Conservation (phyloP, 2,329 filamentous ascomycete species). For the Pyrenochaeta sp. region DNA sequence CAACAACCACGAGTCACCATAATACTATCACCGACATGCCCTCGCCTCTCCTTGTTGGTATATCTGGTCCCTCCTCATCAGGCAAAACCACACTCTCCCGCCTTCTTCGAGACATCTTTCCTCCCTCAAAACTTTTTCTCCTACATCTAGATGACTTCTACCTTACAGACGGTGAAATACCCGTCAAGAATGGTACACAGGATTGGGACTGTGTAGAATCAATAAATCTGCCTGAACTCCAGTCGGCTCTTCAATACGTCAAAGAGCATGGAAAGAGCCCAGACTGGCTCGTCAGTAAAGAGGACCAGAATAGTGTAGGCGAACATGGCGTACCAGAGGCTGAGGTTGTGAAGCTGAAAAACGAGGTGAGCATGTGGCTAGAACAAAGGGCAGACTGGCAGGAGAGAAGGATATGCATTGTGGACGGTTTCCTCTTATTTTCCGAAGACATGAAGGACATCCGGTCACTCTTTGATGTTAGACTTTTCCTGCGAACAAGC, state of each 20-base stretch:
- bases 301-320: slow-evolving; percentile 65
- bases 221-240: slow-evolving; percentile 75
- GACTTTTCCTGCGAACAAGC: slow-evolving; percentile 76
- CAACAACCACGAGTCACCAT: neutral
- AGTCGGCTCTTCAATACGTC: slow-evolving; percentile 74
- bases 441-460: slow-evolving; percentile 63
- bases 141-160: slow-evolving; percentile 98
- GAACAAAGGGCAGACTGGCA: slow-evolving; percentile 23
- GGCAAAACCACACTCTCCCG: slow-evolving; percentile 95
- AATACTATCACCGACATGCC: slow-evolving; percentile 9
- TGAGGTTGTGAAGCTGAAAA: slow-evolving; percentile 50
- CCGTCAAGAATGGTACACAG: slow-evolving; percentile 63
- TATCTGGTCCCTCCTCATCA: slow-evolving; percentile 90
- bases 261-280: slow-evolving; percentile 70
- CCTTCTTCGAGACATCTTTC: slow-evolving; percentile 83
- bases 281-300: slow-evolving; percentile 60
- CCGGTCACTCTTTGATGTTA: slow-evolving; percentile 72
- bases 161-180: slow-evolving; percentile 75
- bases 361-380: slow-evolving; percentile 20
- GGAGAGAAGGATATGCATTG: slow-evolving; percentile 62
- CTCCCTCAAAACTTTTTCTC: slow-evolving; percentile 69
- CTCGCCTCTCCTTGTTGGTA: slow-evolving; percentile 71
- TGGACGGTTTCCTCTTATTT: slow-evolving; percentile 92
- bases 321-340: slow-evolving; percentile 45
- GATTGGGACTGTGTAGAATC: slow-evolving; percentile 94